Conservation (phyloP, 495 filamentous ascomycete genomes). For the Aspergillus sclerotiicarbonarius region DNA sequence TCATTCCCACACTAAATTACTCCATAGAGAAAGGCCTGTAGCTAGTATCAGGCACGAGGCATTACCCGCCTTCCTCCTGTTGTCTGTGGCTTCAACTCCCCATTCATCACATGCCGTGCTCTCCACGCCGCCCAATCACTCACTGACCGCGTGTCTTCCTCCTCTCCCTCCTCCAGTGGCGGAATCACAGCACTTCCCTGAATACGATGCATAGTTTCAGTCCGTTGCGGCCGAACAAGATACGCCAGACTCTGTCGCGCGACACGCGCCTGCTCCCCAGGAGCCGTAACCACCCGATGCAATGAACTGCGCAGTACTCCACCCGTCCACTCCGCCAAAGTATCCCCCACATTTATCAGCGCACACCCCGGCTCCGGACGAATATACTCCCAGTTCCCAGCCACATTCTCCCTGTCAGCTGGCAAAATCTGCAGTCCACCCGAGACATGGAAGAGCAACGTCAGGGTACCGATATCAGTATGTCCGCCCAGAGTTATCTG, state of each 20-base stretch:
- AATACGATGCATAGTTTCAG: slow-evolving; percentile 19
- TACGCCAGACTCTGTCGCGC: slow-evolving; percentile 32
- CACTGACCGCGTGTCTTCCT: not conserved
- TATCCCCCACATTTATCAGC: slow-evolving; percentile 43
- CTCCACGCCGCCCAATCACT: slow-evolving; percentile 1
- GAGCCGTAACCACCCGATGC: slow-evolving; percentile 38
- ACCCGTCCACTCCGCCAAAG: slow-evolving; percentile 37
- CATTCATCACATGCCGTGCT: not conserved
- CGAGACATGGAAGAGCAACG: slow-evolving; percentile 34
- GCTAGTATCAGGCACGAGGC: not conserved
- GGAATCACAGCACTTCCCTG: slow-evolving; percentile 7
- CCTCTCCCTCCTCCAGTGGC: not conserved
- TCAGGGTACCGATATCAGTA: slow-evolving; percentile 32
- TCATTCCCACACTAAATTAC: too few relatives aligned
- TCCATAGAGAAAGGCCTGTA: too few relatives aligned
- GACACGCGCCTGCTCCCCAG: slow-evolving; percentile 30
- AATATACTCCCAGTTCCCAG: slow-evolving; percentile 33
- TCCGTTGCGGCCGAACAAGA: slow-evolving; percentile 26
- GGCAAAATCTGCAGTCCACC: slow-evolving; percentile 34
- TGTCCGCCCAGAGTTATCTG: slow-evolving; percentile 13
- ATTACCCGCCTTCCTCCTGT: not conserved
- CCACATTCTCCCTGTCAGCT: slow-evolving; percentile 1
- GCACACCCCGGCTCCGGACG: slow-evolving; percentile 30
- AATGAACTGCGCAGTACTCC: slow-evolving; percentile 31
- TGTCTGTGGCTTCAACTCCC: not conserved